phyloP scores from a whole-genome alignment of 768 basidiomycete genomes.

The Candolleomyces aberdarensis region DNA sequence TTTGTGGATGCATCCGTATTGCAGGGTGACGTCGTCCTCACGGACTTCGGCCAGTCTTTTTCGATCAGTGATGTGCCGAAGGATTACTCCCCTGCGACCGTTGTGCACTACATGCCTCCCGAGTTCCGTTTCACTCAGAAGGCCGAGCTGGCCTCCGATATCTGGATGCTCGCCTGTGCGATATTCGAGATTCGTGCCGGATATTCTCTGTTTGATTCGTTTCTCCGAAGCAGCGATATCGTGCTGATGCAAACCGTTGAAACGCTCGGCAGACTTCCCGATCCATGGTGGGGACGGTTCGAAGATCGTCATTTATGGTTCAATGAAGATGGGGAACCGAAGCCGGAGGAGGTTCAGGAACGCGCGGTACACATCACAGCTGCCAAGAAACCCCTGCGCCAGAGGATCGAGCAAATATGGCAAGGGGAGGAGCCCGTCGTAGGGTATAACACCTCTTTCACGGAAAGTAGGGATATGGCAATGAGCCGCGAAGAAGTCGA shows the following conservation, averaged over 20 bases:
- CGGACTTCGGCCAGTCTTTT: constrained; percentile 39
- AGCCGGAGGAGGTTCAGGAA: constrained; percentile 22
- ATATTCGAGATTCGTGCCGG: constrained; percentile 43
- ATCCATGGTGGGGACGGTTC: constrained; percentile 38
- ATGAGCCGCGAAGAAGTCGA: constrained; percentile 28
- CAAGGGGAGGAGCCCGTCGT: background rate
- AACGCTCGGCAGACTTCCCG: constrained; percentile 37
- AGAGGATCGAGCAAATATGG: background rate
- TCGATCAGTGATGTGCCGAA: constrained; percentile 17
- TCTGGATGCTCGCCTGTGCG: constrained; percentile 40
- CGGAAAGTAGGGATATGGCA: constrained; percentile 9
- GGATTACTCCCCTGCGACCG: constrained; percentile 28
- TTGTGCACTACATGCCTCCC: constrained; percentile 30
- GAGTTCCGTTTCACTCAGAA: constrained; percentile 32
- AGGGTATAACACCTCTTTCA: background rate
- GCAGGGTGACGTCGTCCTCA: constrained; percentile 28
- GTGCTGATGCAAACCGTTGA: constrained; percentile 33
- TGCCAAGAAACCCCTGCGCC: constrained; percentile 23
- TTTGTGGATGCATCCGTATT: constrained; percentile 11
- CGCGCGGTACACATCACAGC: constrained; percentile 14
- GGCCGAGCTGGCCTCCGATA: constrained; percentile 25
- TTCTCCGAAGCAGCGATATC: constrained; percentile 24
- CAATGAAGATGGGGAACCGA: constrained; percentile 32
- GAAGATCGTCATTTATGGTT: constrained; percentile 30
- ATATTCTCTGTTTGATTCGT: constrained; percentile 36